Evolutionary conservation across 1,284 basidiomycete genomes (phyloP), one percentile per base, ranked within the genome.

Genomic region (Waitea zeae): DNA sequence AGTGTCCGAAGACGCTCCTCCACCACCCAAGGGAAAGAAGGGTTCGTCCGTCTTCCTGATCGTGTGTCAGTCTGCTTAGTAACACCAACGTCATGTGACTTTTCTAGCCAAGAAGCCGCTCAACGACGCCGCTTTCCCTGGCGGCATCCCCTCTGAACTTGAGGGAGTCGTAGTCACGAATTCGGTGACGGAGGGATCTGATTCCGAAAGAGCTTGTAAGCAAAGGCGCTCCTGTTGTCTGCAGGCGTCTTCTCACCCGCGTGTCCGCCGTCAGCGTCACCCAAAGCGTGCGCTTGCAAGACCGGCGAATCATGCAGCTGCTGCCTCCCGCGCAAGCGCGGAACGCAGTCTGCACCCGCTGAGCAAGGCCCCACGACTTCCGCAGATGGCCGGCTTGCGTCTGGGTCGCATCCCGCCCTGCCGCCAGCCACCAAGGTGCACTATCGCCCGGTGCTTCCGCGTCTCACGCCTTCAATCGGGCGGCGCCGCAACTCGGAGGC

Each of bases 141-240:
- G 73, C 46, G 75, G 78, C 55, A 62, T 82, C 31, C 70, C 75
- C 17, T n/a, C n/a, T n/a, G n/a, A n/a, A n/a, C n/a, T n/a, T n/a
- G n/a, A n/a, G n/a, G n/a, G n/a, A n/a, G n/a, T n/a, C n/a, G 58
- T 64, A 52, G 62, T 63, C 51, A 59, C 71, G 58, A 70, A 65
- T 59, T 63, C 68, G 60, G 67, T 67, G 61, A 20, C 6, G 13
- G 28, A 15, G 42, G 44, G 39, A 50, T 42, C 38, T 75, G 72
- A 55, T 57, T n/a, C n/a, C n/a, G n/a, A n/a, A n/a, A n/a, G n/a
- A n/a, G n/a, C n/a, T n/a, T n/a, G n/a, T n/a, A n/a, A n/a, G n/a
- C n/a, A n/a, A n/a, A n/a, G n/a, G n/a, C n/a, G n/a, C n/a, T n/a
- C n/a, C n/a, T n/a, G n/a, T n/a, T n/a, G n/a, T n/a, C n/a, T n/a